Base-by-base conservation (phyloP, 1,139 yeast genomes). In the Kluyveromyces marxianus region DNA sequence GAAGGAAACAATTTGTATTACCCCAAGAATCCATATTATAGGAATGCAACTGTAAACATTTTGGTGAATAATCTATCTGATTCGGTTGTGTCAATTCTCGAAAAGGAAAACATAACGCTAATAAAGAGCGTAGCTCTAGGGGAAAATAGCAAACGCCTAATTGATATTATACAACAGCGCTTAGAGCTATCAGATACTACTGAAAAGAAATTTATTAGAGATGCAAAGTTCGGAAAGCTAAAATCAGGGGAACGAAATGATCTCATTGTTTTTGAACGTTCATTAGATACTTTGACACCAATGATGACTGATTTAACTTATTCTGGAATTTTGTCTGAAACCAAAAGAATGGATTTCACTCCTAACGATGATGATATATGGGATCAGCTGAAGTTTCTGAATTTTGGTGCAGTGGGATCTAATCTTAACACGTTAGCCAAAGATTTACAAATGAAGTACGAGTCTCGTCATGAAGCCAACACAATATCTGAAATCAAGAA, bases 341-440 rank as follows among this genome's bases (percentile, higher is more conserved):
- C 56, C 1, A 48, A 51, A 3, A 45, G 63, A 6, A 54, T 58
- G 32, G 54, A 55, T 37, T 48, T 48, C 8, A 27, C 33, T 26
- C 10, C 32, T 4, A 33, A 34, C 8, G 54, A 54, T 8, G 78
- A 74, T 50, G 64, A 63, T 2, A 60, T 77, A 25, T 74, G 75
- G 62, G 63, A 69, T 21, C 70, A 75, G 21, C 69, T 89, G 25
- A 76, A 80, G 53, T 79, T 81, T 58, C 68, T 80, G 48, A 89
- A 89, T 57, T 90, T 92, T 64, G 84, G 95, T 1, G 74, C 81
- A 24, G 83, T 90, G 35, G 97, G 97, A 2, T 75, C 79, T 21
- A 73, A 75, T 33, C 71, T 92, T 39, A 89, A 88, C 62, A 67
- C 70, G 37, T 48, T 81, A 49, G 97, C 97, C 0, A 79, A 79